phyloP scores from a whole-genome alignment of 2,329 filamentous ascomycete genomes.

The Neopestalotiopsis rosae region DNA sequence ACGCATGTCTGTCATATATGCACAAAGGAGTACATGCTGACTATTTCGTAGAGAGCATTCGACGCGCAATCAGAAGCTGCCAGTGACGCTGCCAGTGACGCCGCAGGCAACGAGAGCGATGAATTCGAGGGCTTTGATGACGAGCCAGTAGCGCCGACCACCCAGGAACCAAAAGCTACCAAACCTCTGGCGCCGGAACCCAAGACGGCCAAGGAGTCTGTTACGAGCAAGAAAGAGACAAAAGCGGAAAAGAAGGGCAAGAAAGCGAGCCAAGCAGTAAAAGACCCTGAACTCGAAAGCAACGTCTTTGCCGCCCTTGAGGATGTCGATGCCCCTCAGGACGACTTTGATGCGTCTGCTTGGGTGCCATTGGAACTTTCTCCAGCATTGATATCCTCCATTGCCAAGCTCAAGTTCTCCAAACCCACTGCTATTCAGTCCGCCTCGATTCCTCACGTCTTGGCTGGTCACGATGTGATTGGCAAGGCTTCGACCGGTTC shows the following conservation, averaged over 20 bases:
- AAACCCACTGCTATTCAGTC: constrained; percentile 84
- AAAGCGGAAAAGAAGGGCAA: constrained; percentile 32
- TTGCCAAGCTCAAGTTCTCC: constrained; percentile 80
- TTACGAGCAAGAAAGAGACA: constrained; percentile 36
- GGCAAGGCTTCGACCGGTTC: constrained; percentile 97
- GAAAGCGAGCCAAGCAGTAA: constrained; percentile 38
- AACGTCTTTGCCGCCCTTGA: constrained; percentile 63
- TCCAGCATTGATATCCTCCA: constrained; percentile 70
- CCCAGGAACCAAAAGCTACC: constrained; percentile 34
- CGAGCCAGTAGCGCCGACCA: constrained; percentile 37
- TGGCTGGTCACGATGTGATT: constrained; percentile 86
- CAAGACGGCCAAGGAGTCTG: constrained; percentile 29
- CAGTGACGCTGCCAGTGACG: constrained; percentile 30
- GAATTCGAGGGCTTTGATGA: constrained; percentile 73
- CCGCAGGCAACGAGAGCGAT: constrained; percentile 58
- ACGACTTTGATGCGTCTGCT: constrained; percentile 73
- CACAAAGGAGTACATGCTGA: constrained; percentile 22
- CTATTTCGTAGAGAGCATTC: constrained; percentile 29
- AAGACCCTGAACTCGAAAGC: constrained; percentile 47
- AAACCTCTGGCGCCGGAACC: constrained; percentile 25
- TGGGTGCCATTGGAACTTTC: constrained; percentile 82
- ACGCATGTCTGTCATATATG: constrained; percentile 24
- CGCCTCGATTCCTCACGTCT: constrained; percentile 79
- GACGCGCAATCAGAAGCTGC: constrained; percentile 24
- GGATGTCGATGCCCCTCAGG: constrained; percentile 57